Evolutionary conservation across 176 grass and related monocot genomes (phyloP), one percentile per base, ranked within the genome.

Genomic region (Raddia guianensis): DNA sequence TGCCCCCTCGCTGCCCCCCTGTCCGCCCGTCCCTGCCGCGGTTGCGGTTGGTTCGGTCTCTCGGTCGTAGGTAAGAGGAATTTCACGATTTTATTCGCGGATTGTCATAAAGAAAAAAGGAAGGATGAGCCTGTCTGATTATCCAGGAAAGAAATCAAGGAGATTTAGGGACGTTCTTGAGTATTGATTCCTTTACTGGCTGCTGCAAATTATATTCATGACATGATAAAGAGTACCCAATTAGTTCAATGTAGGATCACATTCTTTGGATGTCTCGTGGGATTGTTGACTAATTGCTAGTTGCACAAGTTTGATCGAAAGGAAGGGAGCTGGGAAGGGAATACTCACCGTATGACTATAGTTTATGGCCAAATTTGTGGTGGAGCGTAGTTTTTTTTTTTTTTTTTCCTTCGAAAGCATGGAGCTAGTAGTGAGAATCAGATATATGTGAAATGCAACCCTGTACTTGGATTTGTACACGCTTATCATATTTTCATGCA

Each of bases 221-320:
- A 65, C 35, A 45, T 62, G 16, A 69, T 27, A 63, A 63, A 76
- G 54, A 40, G 51, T 75, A 52, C 7, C 35, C 34, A 15, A 5
- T 70, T 52, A 16, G 46, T 68, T 76, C 46, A 70, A 76, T 76
- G 65, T 51, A 63, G 63, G 46, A 70, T 64, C 78, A 10, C 33
- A 44, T 6, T 81, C 33, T 14, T 44, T 0, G 9, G 44, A n/a
- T 59, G 3, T 27, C 44, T 61, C 10, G 43, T 56, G 40, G 1
- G 16, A 49, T 68, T 51, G 6, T 61, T 80, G 15, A 37, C 44
- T 10, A 10, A 12, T 50, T 64, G 21, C 27, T 67, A 18, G 18
- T 75, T 81, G 20, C 14, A 21, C 48, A 12, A 32, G 10, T 87
- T 68, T n/a, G 18, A 70, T 46, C 27, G 12, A 8, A 49, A 27